Conservation (phyloP, 176 grass and related monocot genomes). For the Leersia perrieri region DNA sequence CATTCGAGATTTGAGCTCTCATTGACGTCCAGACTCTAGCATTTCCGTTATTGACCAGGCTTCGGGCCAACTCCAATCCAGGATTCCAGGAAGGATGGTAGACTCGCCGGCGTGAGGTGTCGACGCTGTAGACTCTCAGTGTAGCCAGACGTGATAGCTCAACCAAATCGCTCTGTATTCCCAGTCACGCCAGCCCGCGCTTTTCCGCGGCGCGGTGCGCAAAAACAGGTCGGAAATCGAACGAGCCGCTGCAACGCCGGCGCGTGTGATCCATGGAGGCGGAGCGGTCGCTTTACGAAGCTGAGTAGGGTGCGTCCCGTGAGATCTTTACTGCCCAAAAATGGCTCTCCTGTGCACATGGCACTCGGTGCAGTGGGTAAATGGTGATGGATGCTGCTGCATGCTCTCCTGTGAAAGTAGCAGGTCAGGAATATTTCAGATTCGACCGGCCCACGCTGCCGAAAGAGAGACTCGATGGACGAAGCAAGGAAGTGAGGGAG, state of each 20-base stretch:
- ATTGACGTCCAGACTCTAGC: too few species aligned
- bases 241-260: too few species aligned
- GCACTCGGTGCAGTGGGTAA: not conserved
- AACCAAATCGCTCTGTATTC: too few species aligned
- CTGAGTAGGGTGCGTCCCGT: not conserved
- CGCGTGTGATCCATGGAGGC: too few species aligned
- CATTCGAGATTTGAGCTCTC: too few species aligned
- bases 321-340: not conserved
- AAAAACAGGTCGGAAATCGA: not conserved
- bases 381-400: too few species aligned
- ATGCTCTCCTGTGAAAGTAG: not conserved
- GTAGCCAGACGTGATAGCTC: too few species aligned
- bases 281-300: too few species aligned
- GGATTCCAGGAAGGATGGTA: not conserved
- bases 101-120: not conserved
- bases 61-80: not conserved
- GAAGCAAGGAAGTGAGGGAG: not conserved
- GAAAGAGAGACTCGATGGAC: not conserved
- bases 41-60: too few species aligned
- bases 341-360: not conserved
- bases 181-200: not conserved
- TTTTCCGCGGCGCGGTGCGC: not conserved
- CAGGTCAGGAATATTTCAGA: not conserved
- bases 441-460: not conserved
- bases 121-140: not conserved